Percentiles rank a stretch among this genome's conserved stretches.
phyloP scores from a whole-genome alignment of 768 basidiomycete species.

The Mrakia frigida region DNA sequence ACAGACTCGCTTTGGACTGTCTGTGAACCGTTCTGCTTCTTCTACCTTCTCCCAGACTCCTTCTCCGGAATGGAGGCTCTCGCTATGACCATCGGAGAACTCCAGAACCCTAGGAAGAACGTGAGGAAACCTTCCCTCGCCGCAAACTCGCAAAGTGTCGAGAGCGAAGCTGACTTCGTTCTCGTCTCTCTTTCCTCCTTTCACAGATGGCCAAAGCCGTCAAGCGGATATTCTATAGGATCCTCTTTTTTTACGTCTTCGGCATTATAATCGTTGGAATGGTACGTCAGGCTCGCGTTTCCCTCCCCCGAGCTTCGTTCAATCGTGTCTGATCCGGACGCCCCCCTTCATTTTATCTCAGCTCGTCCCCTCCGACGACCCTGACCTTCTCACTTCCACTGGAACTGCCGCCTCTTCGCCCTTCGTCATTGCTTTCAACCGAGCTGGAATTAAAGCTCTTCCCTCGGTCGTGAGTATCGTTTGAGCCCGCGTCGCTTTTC shows the following conservation, averaged over 20 bases:
- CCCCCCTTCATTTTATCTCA: too few relatives aligned
- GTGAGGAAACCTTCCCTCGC: too few relatives aligned
- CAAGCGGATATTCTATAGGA: conserved; percentile 70
- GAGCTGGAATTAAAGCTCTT: conserved; percentile 60
- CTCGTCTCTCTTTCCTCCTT: too few relatives aligned
- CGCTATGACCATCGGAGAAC: conserved; percentile 69
- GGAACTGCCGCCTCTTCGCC: conserved; percentile 71
- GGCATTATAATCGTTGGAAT: conserved; percentile 54
- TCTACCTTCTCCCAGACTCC: conserved; percentile 51
- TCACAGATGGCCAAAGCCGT: conserved; percentile 61
- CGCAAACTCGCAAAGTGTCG: too few relatives aligned
- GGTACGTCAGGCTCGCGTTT: conserved; percentile 39
- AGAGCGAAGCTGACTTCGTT: too few relatives aligned
- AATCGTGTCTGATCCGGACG: too few relatives aligned
- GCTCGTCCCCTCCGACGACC: conserved; percentile 65
- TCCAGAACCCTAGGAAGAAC: conserved; percentile 68
- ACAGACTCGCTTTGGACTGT: not conserved
- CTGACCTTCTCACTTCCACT: conserved; percentile 49
- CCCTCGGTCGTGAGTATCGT: conserved; percentile 45
- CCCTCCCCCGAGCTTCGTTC: too few relatives aligned
- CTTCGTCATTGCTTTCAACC: conserved; percentile 76
- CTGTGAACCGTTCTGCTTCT: too few relatives aligned
- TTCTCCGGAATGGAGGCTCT: conserved; percentile 70
- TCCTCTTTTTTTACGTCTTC: conserved; percentile 70
- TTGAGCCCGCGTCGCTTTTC: too few relatives aligned